A percentile compares a stretch with the other conserved stretches of the same genome.
Evolutionary conservation across 495 filamentous ascomycete species (phyloP).

Genomic region (Lasiosphaeria miniovina): DNA sequence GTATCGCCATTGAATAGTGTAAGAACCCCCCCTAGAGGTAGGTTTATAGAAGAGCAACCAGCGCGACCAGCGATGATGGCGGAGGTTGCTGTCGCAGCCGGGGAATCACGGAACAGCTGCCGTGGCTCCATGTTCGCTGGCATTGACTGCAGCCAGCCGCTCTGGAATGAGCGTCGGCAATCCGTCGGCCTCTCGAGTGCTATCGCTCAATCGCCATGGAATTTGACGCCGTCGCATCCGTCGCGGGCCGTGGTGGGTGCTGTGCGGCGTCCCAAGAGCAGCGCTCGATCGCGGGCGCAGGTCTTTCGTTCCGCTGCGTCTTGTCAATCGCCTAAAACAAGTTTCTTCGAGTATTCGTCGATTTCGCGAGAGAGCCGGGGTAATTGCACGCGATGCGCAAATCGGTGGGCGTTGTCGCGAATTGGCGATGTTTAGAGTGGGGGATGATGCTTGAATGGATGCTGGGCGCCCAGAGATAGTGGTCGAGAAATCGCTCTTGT

Average conservation of each 20-base stretch:
- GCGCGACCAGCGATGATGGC: slow-evolving; percentile 19
- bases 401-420: slow-evolving; percentile 3
- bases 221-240: slow-evolving; percentile 13
- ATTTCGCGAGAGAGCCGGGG: not conserved
- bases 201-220: slow-evolving; percentile 37
- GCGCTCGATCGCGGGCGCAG: not conserved
- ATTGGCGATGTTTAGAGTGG: slow-evolving; percentile 23
- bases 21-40: slow-evolving; percentile 60
- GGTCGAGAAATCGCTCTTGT: slow-evolving; percentile 11
- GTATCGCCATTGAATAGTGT: slow-evolving; percentile 54
- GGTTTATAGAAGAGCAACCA: slow-evolving; percentile 40
- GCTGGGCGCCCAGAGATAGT: slow-evolving; percentile 38
- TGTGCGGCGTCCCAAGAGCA: not conserved
- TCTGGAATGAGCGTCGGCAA: slow-evolving; percentile 18
- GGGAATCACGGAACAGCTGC: slow-evolving; percentile 15
- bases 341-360: not conserved
- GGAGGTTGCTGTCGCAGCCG: slow-evolving; percentile 12
- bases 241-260: not conserved
- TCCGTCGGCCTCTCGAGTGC: slow-evolving; percentile 26
- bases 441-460: slow-evolving; percentile 20
- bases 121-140: slow-evolving; percentile 25
- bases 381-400: not conserved
- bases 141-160: slow-evolving; percentile 22
- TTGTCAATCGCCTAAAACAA: not conserved
- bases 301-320: no score